Percentiles rank a stretch among this genome's conserved stretches.
Conservation (phyloP, 2,329 filamentous ascomycete species). For the Drechslerella dactyloides region DNA sequence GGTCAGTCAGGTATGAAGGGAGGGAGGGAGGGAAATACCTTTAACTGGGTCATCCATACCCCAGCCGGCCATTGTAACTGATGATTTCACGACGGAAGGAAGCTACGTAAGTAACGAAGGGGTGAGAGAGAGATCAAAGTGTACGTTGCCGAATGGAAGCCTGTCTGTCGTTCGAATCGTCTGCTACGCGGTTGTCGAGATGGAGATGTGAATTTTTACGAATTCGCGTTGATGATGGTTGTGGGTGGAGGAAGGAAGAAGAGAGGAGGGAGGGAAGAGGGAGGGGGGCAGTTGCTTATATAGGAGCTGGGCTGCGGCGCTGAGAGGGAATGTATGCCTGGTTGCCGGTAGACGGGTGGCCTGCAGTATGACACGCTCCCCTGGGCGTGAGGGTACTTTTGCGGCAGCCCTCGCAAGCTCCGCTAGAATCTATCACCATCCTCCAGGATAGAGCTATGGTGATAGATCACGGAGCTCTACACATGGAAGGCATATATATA, state of each 20-base stretch:
- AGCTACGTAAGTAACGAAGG: not conserved
- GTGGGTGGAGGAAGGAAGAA: slow-evolving; percentile 5
- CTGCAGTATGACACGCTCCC: too few species aligned
- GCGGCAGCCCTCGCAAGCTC: too few species aligned
- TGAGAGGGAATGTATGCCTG: not conserved
- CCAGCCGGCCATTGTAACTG: slow-evolving; percentile 17
- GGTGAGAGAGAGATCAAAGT: not conserved
- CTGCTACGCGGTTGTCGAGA: not conserved
- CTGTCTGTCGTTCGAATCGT: slow-evolving; percentile 5
- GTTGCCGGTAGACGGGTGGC: too few species aligned
- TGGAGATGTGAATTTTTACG: slow-evolving; percentile 1
- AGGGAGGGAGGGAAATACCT: not conserved
- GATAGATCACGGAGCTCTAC: too few species aligned
- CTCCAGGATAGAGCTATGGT: too few species aligned
- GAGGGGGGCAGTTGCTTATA: not conserved
- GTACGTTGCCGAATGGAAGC: slow-evolving; percentile 3
- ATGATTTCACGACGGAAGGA: not conserved
- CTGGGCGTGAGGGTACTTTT: too few species aligned
- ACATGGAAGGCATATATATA: too few species aligned
- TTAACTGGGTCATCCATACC: slow-evolving; percentile 15
- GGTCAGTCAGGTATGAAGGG: not conserved
- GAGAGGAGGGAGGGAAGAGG: not conserved
- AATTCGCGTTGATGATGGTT: slow-evolving; percentile 5
- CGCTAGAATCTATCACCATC: too few species aligned
- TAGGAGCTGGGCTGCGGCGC: not conserved